A percentile compares a stretch with the other conserved stretches of the same genome.
phyloP scores from a whole-genome alignment of 2,329 filamentous ascomycete genomes.

The Talaromyces pinophilus region DNA sequence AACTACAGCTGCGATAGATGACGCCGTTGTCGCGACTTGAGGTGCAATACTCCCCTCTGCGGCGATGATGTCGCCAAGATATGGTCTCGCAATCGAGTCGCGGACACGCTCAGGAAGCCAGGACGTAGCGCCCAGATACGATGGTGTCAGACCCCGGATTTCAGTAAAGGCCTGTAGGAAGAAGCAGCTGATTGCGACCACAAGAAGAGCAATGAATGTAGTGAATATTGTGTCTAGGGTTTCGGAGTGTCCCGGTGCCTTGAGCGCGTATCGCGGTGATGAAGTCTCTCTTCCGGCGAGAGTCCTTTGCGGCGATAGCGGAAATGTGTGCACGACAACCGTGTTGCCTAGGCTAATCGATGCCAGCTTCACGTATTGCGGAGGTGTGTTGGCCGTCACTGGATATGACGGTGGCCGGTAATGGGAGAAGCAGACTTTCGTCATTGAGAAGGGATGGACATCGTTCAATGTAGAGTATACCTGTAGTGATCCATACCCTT shows the following conservation, averaged over 20 bases:
- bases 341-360: constrained; percentile 80
- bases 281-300: constrained; percentile 43
- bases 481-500: constrained; percentile 49
- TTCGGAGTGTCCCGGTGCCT: constrained; percentile 58
- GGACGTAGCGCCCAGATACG: constrained; percentile 58
- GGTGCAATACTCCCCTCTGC: constrained; percentile 21
- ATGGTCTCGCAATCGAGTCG: constrained; percentile 43
- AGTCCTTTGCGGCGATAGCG: constrained; percentile 52
- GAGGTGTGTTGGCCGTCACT: constrained; percentile 50
- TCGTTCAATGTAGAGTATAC: constrained; percentile 55
- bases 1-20: constrained; percentile 18
- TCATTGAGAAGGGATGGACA: constrained; percentile 62
- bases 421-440: constrained; percentile 53
- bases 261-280: constrained; percentile 69
- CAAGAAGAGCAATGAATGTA: constrained; percentile 59
- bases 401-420: constrained; percentile 55
- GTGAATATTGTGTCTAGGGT: constrained; percentile 56
- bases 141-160: constrained; percentile 58
- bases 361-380: constrained; percentile 72
- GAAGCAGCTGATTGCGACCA: constrained; percentile 64
- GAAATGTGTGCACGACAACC: constrained; percentile 76
- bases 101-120: constrained; percentile 58
- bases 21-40: constrained; percentile 8
- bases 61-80: constrained; percentile 28
- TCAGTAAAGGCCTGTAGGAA: constrained; percentile 64